Conservation (phyloP, 371 early-diverging fungal genomes). For the Saksenaea oblongispora region DNA sequence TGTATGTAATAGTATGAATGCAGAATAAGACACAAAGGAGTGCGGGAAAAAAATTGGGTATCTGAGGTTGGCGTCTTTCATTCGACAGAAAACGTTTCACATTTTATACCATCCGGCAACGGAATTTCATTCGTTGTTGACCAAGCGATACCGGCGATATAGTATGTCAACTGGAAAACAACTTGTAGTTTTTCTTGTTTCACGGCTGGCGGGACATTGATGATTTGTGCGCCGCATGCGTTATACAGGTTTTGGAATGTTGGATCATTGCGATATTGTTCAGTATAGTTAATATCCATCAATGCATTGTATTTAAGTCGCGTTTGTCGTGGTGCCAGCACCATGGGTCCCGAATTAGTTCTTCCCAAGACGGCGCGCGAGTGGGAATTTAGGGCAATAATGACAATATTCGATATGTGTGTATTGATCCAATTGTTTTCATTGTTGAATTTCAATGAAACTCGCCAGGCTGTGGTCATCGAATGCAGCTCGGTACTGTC, state of each 20-base stretch:
- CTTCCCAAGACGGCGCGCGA: constrained; percentile 16
- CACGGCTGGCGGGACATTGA: constrained; percentile 15
- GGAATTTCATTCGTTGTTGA: constrained; percentile 18
- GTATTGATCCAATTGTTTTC: constrained; percentile 35
- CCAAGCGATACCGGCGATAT: constrained; percentile 43
- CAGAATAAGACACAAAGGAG: too few species aligned
- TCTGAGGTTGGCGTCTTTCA: background rate
- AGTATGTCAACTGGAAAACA: constrained; percentile 26
- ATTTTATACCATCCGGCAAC: constrained; percentile 15
- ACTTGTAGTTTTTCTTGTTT: constrained; percentile 28
- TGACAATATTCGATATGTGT: constrained; percentile 16
- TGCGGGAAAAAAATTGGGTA: too few species aligned
- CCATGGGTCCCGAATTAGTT: constrained; percentile 6
- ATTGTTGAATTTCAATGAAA: constrained; percentile 32
- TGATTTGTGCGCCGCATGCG: constrained; percentile 34
- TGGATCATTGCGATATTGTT: constrained; percentile 22
- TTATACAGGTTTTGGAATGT: constrained; percentile 39
- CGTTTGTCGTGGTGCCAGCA: constrained; percentile 8
- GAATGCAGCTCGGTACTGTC: background rate
- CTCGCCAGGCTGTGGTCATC: constrained; percentile 21
- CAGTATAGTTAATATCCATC: constrained; percentile 22
- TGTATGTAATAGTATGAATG: too few species aligned
- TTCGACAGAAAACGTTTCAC: constrained; percentile 19
- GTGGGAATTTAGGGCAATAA: constrained; percentile 19
- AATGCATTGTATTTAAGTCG: constrained; percentile 8